Evolutionary conservation across 164 flowering plant genomes (phyloP).

Genomic region (Chimonanthus praecox): DNA sequence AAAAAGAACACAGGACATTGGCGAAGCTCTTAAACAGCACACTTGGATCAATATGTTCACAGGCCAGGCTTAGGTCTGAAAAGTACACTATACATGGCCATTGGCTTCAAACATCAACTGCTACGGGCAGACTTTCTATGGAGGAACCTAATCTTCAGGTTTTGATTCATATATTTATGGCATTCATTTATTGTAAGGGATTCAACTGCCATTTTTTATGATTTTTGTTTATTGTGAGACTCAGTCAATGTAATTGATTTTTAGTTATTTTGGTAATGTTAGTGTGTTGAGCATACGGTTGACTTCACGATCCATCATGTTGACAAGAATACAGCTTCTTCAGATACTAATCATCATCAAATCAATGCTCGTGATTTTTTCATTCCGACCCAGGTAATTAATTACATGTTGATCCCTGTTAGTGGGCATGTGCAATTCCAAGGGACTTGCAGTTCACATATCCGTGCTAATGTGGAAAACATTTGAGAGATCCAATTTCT

Average conservation of each 20-base stretch:
- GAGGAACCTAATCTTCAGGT: constrained; percentile 99
- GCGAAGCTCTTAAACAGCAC: constrained; percentile 89
- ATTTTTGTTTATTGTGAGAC: neutral
- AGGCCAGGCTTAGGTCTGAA: constrained; percentile 63
- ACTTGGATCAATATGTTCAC: constrained; percentile 86
- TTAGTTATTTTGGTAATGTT: neutral
- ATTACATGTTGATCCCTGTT: neutral
- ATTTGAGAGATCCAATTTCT: neutral
- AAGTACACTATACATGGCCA: constrained; percentile 80
- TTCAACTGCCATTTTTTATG: neutral
- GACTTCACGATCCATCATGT: constrained; percentile 44
- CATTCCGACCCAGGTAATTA: constrained; percentile 72
- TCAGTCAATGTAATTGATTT: neutral
- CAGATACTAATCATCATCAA: constrained; percentile 28
- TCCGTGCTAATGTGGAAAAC: neutral
- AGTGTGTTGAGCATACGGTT: constrained; percentile 91
- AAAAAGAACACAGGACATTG: constrained; percentile 84
- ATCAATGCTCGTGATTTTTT: constrained; percentile 89
- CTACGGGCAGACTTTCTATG: constrained; percentile 95
- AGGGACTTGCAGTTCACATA: neutral
- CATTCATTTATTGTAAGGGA: too few species aligned
- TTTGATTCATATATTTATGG: neutral
- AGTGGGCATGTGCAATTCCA: neutral
- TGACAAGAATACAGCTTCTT: constrained; percentile 20
- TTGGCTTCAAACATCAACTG: constrained; percentile 98